Evolutionary conservation across 768 basidiomycete species (phyloP).

Genomic region (Chalciporus chontae): DNA sequence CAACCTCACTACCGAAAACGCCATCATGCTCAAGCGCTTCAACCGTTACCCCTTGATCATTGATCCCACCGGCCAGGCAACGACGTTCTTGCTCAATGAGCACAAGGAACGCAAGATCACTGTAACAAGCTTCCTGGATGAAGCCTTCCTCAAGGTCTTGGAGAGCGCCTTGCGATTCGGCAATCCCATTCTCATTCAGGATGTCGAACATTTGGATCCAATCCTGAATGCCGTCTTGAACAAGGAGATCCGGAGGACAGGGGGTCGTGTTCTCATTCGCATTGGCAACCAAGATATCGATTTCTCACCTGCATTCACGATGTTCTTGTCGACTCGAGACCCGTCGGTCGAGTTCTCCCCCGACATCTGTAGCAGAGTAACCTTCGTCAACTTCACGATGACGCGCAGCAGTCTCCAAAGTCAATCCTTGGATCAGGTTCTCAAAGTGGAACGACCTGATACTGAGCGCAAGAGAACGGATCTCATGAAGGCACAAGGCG

Average conservation of each 20-base stretch:
- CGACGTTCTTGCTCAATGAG: conserved; percentile 88
- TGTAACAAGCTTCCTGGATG: conserved; percentile 97
- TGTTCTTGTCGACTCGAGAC: conserved; percentile 97
- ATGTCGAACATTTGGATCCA: conserved; percentile 96
- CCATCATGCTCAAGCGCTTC: conserved; percentile 99
- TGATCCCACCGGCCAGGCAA: conserved; percentile 97
- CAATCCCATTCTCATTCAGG: conserved; percentile 94
- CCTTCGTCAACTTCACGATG: conserved; percentile 98
- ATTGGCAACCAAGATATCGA: conserved; percentile 98
- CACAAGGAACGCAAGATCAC: conserved; percentile 97
- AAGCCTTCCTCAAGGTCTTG: conserved; percentile 96
- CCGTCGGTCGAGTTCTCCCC: conserved; percentile 98
- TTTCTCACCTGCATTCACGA: conserved; percentile 98
- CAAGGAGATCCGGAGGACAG: conserved; percentile 92
- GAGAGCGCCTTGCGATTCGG: conserved; percentile 99
- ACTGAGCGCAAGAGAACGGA: conserved; percentile 95
- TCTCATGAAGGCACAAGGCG: conserved; percentile 96
- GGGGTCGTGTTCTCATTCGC: conserved; percentile 95
- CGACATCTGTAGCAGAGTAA: conserved; percentile 96
- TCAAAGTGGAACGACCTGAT: conserved; percentile 95
- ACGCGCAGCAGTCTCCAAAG: conserved; percentile 97
- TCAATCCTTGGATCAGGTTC: conserved; percentile 94
- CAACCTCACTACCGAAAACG: conserved; percentile 95
- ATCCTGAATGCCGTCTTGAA: conserved; percentile 97
- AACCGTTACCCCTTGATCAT: conserved; percentile 97